Percentiles rank a stretch among this genome's conserved stretches.
Conservation (phyloP, 768 basidiomycete genomes). For the Hericium alpestre region DNA sequence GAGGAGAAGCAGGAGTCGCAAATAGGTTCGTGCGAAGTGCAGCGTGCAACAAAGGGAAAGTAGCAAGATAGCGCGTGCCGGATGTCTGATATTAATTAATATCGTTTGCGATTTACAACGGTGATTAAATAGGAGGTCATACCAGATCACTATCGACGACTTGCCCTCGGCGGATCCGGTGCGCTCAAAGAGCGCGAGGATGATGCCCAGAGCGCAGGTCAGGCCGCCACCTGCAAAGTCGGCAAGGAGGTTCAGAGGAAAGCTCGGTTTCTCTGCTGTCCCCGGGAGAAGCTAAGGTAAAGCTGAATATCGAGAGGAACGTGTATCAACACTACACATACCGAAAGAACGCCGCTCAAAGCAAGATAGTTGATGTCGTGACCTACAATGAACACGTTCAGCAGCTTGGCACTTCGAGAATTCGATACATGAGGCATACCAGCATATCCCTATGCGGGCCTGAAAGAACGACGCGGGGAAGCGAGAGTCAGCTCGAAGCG, state of each 20-base stretch:
- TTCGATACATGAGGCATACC: conserved; percentile 30
- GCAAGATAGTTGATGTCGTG: conserved; percentile 84
- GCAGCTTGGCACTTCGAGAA: background rate
- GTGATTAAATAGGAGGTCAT: conserved; percentile 5
- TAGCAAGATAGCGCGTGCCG: conserved; percentile 67
- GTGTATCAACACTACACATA: conserved; percentile 19
- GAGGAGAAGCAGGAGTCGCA: conserved; percentile 22
- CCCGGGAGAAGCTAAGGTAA: conserved; percentile 55
- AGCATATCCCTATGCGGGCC: conserved; percentile 66
- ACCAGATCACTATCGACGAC: conserved; percentile 74
- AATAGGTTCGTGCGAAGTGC: conserved; percentile 24
- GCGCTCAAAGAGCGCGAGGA: conserved; percentile 66
- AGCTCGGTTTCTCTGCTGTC: conserved; percentile 46
- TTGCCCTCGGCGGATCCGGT: conserved; percentile 54
- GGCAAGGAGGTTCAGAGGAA: conserved; percentile 67
- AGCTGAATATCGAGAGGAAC: background rate
- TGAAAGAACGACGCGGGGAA: conserved; percentile 15
- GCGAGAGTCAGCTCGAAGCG: background rate
- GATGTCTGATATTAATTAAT: conserved; percentile 44
- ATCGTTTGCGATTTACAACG: background rate
- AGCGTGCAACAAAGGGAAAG: conserved; percentile 51
- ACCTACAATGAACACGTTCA: conserved; percentile 27
- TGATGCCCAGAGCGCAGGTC: conserved; percentile 58
- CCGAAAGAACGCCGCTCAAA: conserved; percentile 63
- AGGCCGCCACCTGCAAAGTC: conserved; percentile 81